Base-by-base conservation (phyloP, 345 rosid species). In the Theobroma cacao region DNA sequence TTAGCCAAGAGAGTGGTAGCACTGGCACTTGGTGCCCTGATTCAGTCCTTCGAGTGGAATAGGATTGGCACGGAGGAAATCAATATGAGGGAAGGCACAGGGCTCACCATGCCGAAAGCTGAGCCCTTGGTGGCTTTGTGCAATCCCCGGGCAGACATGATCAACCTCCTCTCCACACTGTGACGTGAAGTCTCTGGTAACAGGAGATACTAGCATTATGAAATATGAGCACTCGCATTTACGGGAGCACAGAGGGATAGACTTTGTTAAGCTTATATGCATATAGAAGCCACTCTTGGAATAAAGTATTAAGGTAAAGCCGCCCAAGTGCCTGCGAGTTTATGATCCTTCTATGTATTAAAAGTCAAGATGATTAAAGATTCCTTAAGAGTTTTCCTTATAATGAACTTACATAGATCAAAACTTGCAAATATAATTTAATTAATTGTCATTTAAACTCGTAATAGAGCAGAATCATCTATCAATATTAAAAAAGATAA, bases 31-130 rank as follows among this genome's bases (percentile, higher is more conserved):
- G 88, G 80, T 53, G 15, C 80, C 0, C 17, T 85, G 40, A 60
- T 80, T 59, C 86, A 85, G 79, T 79, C 71, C 7, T 85, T 85
- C 41, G 79, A 82, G 68, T 85, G 88, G 86, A 60, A 74, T 53
- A 58, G 53, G 10, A 26, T 72, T 76, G 28, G 88, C 65, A 9
- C 78, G 24, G 50, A 75, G 74, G 33, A 67, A 45, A 20, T 53
- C 76, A 71, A 71, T 55, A 38, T 72, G 86, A 43, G 1, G 41
- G 73, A 79, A 69, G 81, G 75, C 30, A 30, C 33, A 9, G 84
- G 77, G 26, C 52, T 74, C 6, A 78, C 83, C 28, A 55, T 83
- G 79, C 79, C 82, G 34, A 83, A 55, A 60, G 86, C 79, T 69
- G 24, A 45, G 45, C 84, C 86, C 0, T 70, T 83, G 81, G 80